These are phyloP conservation scores for Rhizomucor pusillus DNA, from an alignment of 371 early-diverging fungal genomes.

Conservation along the genomic window DNA sequence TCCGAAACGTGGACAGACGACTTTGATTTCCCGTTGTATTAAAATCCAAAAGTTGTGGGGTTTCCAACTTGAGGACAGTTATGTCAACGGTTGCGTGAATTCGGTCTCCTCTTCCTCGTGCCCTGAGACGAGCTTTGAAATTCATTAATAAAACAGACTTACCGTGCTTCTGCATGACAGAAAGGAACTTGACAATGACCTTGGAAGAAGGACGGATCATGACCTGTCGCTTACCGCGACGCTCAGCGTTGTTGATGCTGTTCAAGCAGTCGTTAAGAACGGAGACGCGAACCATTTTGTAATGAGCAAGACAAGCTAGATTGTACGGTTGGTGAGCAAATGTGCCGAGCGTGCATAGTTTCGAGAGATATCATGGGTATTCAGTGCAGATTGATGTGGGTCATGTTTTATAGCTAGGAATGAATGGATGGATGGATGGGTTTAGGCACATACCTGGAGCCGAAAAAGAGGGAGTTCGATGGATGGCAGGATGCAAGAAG, in stretches of 20 bases:
- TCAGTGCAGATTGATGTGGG: neutral
- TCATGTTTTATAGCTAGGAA: neutral
- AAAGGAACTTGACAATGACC: conserved; percentile 96
- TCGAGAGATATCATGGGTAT: neutral
- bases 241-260: conserved; percentile 87
- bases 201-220: conserved; percentile 93
- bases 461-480: conserved; percentile 6
- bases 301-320: conserved; percentile 1
- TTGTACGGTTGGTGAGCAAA: neutral
- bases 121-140: conserved; percentile 21
- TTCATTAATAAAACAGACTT: conserved; percentile 54
- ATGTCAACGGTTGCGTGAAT: conserved; percentile 46
- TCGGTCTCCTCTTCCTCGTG: neutral
- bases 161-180: conserved; percentile 98
- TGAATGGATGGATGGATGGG: conserved; percentile 15
- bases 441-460: conserved; percentile 5
- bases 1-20: conserved; percentile 21
- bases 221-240: conserved; percentile 92
- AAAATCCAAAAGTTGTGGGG: conserved; percentile 59
- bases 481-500: too few species aligned
- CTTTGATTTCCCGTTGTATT: conserved; percentile 66
- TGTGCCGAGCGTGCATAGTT: neutral
- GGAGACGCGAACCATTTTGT: conserved; percentile 29
- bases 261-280: conserved; percentile 88
- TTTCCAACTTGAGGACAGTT: conserved; percentile 63